Evolutionary conservation across 2,329 filamentous ascomycete genomes (phyloP).

Genomic region (Cladosporium sp.): DNA sequence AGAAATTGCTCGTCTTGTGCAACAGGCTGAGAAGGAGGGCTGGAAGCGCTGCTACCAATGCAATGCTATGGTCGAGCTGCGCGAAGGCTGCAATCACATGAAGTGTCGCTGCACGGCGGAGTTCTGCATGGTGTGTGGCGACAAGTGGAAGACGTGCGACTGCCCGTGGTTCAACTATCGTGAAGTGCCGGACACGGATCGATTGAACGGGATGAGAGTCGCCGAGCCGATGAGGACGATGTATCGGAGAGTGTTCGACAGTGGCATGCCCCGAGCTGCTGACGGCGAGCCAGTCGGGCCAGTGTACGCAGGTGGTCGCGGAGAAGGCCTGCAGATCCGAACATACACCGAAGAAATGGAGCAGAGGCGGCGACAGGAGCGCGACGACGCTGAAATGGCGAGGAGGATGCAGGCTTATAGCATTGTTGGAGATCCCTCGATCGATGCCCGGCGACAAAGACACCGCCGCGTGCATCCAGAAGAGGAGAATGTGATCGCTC

Average conservation of each 20-base stretch:
- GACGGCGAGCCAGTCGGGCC: slow-evolving; percentile 16
- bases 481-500: slow-evolving; percentile 10
- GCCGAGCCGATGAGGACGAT: slow-evolving; percentile 45
- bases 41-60: slow-evolving; percentile 79
- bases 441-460: slow-evolving; percentile 33
- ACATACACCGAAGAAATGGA: slow-evolving; percentile 41
- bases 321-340: slow-evolving; percentile 21
- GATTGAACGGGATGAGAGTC: slow-evolving; percentile 55
- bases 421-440: slow-evolving; percentile 33
- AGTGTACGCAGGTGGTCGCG: slow-evolving; percentile 3
- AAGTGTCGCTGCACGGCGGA: slow-evolving; percentile 80
- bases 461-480: slow-evolving; percentile 38
- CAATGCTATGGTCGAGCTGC: slow-evolving; percentile 71
- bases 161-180: slow-evolving; percentile 75
- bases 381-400: slow-evolving; percentile 52
- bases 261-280: slow-evolving; percentile 21
- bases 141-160: slow-evolving; percentile 79
- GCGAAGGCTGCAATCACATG: slow-evolving; percentile 86
- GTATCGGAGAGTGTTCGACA: slow-evolving; percentile 32
- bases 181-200: slow-evolving; percentile 52
- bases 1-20: slow-evolving; percentile 63
- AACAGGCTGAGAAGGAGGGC: slow-evolving; percentile 65
- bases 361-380: slow-evolving; percentile 46
- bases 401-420: slow-evolving; percentile 51
- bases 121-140: slow-evolving; percentile 84